Evolutionary conservation across 352 stramenopile species (phyloP).

Genomic region (Phytophthora citricola): DNA sequence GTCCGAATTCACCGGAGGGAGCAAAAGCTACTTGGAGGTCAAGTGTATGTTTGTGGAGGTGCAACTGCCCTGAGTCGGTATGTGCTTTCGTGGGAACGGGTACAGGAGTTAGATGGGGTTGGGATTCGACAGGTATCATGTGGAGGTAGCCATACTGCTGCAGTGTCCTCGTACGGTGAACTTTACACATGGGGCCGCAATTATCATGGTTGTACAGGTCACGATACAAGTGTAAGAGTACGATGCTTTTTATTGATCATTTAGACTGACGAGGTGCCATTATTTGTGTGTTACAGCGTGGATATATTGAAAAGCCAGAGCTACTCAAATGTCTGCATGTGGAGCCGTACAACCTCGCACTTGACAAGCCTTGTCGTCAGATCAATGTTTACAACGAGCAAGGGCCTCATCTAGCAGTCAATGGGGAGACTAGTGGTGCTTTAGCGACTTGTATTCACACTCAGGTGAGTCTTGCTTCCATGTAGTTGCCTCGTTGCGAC

Average conservation of each 20-base stretch:
- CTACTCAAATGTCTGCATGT: slow-evolving; percentile 85
- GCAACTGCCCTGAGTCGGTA: slow-evolving; percentile 82
- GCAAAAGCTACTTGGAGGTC: slow-evolving; percentile 78
- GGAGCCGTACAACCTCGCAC: slow-evolving; percentile 90
- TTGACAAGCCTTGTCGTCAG: slow-evolving; percentile 77
- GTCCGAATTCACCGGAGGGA: slow-evolving; percentile 59
- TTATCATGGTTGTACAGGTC: slow-evolving; percentile 89
- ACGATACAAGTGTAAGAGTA: slow-evolving; percentile 48
- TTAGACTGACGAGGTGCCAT: not conserved
- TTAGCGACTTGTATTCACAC: slow-evolving; percentile 88
- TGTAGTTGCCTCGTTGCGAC: not conserved
- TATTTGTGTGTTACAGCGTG: slow-evolving; percentile 32
- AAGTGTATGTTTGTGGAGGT: slow-evolving; percentile 90
- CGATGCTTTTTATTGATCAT: not conserved
- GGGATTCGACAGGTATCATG: slow-evolving; percentile 82
- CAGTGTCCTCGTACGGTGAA: slow-evolving; percentile 89
- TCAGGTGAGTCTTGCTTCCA: slow-evolving; percentile 51
- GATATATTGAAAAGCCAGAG: slow-evolving; percentile 80
- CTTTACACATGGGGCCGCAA: slow-evolving; percentile 95
- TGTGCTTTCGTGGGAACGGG: slow-evolving; percentile 73
- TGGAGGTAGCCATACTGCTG: slow-evolving; percentile 90
- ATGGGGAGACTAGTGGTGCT: slow-evolving; percentile 74
- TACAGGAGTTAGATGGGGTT: slow-evolving; percentile 60
- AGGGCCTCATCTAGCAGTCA: slow-evolving; percentile 81
- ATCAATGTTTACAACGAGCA: slow-evolving; percentile 93